Conservation (phyloP, 2,329 filamentous ascomycete species). For the Graphilbum ipis-grandicollis region DNA sequence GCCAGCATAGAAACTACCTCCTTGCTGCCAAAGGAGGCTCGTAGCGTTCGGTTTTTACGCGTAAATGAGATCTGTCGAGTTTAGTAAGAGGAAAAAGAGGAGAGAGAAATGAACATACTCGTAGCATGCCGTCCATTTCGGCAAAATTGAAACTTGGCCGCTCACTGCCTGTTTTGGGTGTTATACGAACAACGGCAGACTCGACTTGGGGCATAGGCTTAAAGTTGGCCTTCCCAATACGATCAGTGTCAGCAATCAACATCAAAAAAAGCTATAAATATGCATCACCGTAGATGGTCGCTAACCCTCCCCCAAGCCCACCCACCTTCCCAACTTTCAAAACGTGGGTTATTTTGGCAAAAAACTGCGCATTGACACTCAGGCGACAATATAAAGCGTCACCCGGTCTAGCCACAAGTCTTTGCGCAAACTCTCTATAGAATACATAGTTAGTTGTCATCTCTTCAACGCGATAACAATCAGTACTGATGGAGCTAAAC, state of each 20-base stretch:
- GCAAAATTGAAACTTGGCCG: slow-evolving; percentile 81
- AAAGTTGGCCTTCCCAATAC: slow-evolving; percentile 59
- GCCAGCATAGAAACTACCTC: slow-evolving; percentile 72
- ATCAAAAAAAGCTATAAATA: too few relatives aligned
- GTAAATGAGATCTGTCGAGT: slow-evolving; percentile 50
- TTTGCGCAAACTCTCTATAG: slow-evolving; percentile 69
- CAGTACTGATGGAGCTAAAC: too few relatives aligned
- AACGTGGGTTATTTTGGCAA: slow-evolving; percentile 45
- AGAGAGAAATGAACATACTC: slow-evolving; percentile 14
- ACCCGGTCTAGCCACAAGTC: slow-evolving; percentile 72
- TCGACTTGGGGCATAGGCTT: slow-evolving; percentile 88
- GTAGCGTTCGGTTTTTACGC: slow-evolving; percentile 78
- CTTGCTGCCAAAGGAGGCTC: slow-evolving; percentile 59
- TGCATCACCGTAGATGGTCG: too few relatives aligned
- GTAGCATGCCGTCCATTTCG: slow-evolving; percentile 82
- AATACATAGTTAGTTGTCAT: too few relatives aligned
- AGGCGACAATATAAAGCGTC: slow-evolving; percentile 84
- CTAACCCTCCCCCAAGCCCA: too few relatives aligned
- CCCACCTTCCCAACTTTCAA: slow-evolving; percentile 75
- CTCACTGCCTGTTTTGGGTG: slow-evolving; percentile 62
- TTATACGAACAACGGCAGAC: slow-evolving; percentile 74
- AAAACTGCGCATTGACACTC: slow-evolving; percentile 88
- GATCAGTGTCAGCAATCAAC: background rate
- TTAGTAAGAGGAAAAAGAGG: background rate
- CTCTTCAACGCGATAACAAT: too few relatives aligned